Evolutionary conservation across 352 stramenopile species (phyloP).

Genomic region (Phytophthora capsici): DNA sequence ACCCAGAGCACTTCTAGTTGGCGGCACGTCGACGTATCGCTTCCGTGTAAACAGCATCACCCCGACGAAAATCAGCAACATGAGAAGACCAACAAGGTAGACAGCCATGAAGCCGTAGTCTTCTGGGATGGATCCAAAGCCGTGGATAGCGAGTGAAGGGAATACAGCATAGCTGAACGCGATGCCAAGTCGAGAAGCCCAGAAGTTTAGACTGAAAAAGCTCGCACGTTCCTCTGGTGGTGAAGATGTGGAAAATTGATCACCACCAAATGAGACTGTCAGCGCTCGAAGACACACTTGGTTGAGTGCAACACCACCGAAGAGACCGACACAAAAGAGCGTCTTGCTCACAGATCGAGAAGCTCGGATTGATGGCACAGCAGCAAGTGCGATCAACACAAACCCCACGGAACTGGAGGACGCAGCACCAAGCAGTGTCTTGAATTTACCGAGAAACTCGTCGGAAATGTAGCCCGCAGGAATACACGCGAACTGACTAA

Average conservation of each 20-base stretch:
- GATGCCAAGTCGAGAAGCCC: conserved; percentile 73
- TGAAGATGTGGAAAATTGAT: conserved; percentile 65
- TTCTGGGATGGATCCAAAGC: conserved; percentile 56
- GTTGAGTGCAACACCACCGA: conserved; percentile 52
- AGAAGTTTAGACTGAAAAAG: conserved; percentile 90
- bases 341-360: conserved; percentile 36
- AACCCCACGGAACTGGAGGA: conserved; percentile 55
- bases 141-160: conserved; percentile 77
- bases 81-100: conserved; percentile 57
- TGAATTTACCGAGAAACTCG: conserved; percentile 57
- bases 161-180: conserved; percentile 81
- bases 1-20: conserved; percentile 49
- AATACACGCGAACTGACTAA: conserved; percentile 67
- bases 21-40: conserved; percentile 58
- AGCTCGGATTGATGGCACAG: conserved; percentile 46
- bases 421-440: conserved; percentile 31
- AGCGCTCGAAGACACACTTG: conserved; percentile 64
- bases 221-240: conserved; percentile 50
- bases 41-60: conserved; percentile 49
- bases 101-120: conserved; percentile 54
- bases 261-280: conserved; percentile 64
- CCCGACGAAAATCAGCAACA: conserved; percentile 48
- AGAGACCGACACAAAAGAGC: conserved; percentile 71
- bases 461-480: conserved; percentile 66
- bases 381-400: conserved; percentile 51